Percentiles rank a stretch among this genome's conserved stretches.
Evolutionary conservation across 352 stramenopile genomes (phyloP).

Genomic region (Globisporangium parvum): DNA sequence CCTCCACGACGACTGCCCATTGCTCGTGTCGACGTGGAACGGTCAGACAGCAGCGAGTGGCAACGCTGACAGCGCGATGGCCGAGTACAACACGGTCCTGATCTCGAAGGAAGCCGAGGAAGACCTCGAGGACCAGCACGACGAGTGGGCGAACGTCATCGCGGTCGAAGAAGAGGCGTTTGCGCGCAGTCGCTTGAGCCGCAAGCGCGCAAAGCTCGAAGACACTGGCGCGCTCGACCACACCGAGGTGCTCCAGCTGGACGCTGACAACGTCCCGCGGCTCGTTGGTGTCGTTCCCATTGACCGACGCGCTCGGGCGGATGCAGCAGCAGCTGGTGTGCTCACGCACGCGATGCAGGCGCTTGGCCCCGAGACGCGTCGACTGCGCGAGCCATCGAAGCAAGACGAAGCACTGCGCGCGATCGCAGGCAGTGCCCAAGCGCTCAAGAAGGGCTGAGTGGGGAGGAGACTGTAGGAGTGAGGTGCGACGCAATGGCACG

Average conservation of each 20-base stretch:
- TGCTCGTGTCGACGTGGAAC: constrained; percentile 64
- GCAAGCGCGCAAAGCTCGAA: constrained; percentile 52
- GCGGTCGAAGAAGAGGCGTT: constrained; percentile 55
- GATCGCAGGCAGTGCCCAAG: not conserved
- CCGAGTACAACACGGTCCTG: constrained; percentile 78
- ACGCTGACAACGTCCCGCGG: constrained; percentile 27
- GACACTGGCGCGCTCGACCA: constrained; percentile 44
- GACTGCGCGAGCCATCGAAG: not conserved
- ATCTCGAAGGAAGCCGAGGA: constrained; percentile 82
- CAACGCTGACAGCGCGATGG: constrained; percentile 6
- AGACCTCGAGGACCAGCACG: constrained; percentile 63
- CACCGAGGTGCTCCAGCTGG: constrained; percentile 57
- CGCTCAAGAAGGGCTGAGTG: constrained; percentile 12
- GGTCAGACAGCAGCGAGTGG: constrained; percentile 36
- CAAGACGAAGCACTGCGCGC: not conserved
- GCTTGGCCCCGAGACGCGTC: not conserved
- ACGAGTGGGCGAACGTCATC: constrained; percentile 59
- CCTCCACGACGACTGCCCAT: constrained; percentile 67
- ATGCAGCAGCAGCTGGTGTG: not conserved
- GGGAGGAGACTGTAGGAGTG: no score
- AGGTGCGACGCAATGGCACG: not conserved
- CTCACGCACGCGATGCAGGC: not conserved
- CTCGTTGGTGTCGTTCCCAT: constrained; percentile 50
- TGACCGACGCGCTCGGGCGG: not conserved
- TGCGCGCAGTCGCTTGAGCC: constrained; percentile 31